These are phyloP conservation scores for Heterobasidion parviporum DNA, from an alignment of 1,284 basidiomycete genomes.

Conservation along the genomic window DNA sequence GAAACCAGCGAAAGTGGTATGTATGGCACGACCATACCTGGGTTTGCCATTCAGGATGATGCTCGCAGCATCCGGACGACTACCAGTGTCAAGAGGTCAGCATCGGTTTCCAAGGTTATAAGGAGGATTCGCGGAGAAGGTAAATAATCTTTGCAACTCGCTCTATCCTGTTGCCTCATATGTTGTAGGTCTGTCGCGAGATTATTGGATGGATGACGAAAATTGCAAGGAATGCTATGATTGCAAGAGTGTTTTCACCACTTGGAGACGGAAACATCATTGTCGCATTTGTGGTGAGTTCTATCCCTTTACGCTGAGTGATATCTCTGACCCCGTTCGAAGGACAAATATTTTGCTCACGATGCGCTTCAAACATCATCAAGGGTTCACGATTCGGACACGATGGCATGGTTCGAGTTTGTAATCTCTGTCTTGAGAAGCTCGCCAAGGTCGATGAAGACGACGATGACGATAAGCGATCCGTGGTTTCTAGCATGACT, in stretches of 20 bases:
- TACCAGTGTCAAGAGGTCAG: constrained; percentile 62
- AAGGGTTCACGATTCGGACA: constrained; percentile 92
- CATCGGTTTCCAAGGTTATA: constrained; percentile 85
- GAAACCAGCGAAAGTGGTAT: constrained; percentile 48
- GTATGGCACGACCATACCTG: constrained; percentile 70
- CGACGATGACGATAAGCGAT: constrained; percentile 77
- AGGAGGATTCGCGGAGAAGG: constrained; percentile 82
- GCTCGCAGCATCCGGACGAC: constrained; percentile 70
- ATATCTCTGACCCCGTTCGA: constrained; percentile 5
- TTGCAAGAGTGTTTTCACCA: constrained; percentile 85
- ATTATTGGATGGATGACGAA: constrained; percentile 98
- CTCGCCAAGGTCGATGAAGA: constrained; percentile 74
- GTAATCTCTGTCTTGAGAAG: constrained; percentile 91
- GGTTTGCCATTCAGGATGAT: constrained; percentile 80
- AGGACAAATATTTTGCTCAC: constrained; percentile 89
- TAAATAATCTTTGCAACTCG: constrained; percentile 18
- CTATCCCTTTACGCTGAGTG: constrained; percentile 1
- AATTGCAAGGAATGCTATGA: constrained; percentile 94
- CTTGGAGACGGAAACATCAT: constrained; percentile 92
- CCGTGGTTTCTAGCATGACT: constrained; percentile 58
- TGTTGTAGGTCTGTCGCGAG: constrained; percentile 61
- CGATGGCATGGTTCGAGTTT: constrained; percentile 87
- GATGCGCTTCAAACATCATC: constrained; percentile 96
- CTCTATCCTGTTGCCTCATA: constrained; percentile 9
- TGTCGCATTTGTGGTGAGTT: constrained; percentile 83